phyloP scores from a whole-genome alignment of 1,284 basidiomycete species.

The Rhizoctonia solani region DNA sequence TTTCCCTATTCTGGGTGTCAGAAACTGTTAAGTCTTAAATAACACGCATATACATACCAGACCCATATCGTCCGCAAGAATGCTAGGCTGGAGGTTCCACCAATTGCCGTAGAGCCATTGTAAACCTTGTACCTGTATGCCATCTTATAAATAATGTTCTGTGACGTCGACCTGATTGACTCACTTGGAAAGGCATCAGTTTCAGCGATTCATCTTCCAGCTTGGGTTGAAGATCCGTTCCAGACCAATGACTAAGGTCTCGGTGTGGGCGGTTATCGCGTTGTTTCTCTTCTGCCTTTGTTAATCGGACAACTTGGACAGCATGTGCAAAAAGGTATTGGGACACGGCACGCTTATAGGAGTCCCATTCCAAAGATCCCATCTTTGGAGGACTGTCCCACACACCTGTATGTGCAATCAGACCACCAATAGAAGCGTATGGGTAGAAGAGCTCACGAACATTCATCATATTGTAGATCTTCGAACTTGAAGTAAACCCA shows the following conservation, averaged over 20 bases:
- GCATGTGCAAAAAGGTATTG: constrained; percentile 65
- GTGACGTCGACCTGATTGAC: constrained; percentile 36
- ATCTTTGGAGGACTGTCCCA: constrained; percentile 85
- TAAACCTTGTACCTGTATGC: constrained; percentile 77
- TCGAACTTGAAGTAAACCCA: constrained; percentile 89
- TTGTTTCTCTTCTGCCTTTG: constrained; percentile 45
- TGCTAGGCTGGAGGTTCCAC: constrained; percentile 85
- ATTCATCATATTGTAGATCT: constrained; percentile 86
- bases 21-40: background rate
- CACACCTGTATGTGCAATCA: constrained; percentile 58
- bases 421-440: background rate
- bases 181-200: constrained; percentile 84
- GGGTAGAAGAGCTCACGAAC: constrained; percentile 50
- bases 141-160: background rate
- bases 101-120: constrained; percentile 93
- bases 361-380: constrained; percentile 60
- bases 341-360: constrained; percentile 67
- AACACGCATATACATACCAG: constrained; percentile 57
- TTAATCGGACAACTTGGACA: constrained; percentile 63
- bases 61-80: constrained; percentile 99
- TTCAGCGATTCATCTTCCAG: constrained; percentile 59
- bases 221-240: constrained; percentile 53
- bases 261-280: constrained; percentile 56
- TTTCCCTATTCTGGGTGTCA: constrained; percentile 64
- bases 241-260: constrained; percentile 50